Base-by-base conservation (phyloP, 768 basidiomycete genomes). In the Tricholoma flavovirens region DNA sequence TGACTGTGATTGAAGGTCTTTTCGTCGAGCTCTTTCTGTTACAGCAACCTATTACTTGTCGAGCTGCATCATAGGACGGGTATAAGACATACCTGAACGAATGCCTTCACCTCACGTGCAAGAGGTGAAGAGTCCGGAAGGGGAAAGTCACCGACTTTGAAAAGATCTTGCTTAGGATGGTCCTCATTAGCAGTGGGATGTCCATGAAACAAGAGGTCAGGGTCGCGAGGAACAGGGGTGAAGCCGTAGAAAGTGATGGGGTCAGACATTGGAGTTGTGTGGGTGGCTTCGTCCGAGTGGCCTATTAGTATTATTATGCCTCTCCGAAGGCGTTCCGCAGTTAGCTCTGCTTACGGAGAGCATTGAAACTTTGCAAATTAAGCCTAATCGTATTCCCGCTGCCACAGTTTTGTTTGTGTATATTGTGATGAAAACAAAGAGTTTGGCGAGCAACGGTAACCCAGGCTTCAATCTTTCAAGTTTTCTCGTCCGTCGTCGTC, bases 1-100 rank as follows among this genome's bases (percentile, higher is more conserved):
- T 77, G 70, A 56, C 72, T 74, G 59, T 82, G 79, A 56, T 79
- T 78, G 65, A 72, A 79, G 1, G 78, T 78, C 58, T 71, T 72
- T 45, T 68, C 64, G 53, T 76, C 70, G 10, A 82, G 71, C 62
- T 76, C 74, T 59, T 69, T 73, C 75, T 78, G 55, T 22, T 32
- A 49, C 17, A 33, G 30, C 33, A 26, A 32, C 35, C 49, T 5
- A 49, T 40, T 35, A 24, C 42, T 51, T 29, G 42, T 7, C 22
- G 29, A 54, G 40, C 35, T 33, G 33, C 36, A 21, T 26, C 48
- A 33, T 1, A 32, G 11, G n/a, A 10, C 21, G 30, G n/a, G 45
- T 46, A 22, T 10, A 22, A n/a, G 52, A 52, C 67, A 46, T 33
- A 71, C 75, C 62, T 71, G 62, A 11, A 75, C 75, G 59, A 77